A percentile compares a stretch with the other conserved stretches of the same genome.
Evolutionary conservation across 108 stramenopile genomes (phyloP).

Genomic region (Schizochytrium sp.): DNA sequence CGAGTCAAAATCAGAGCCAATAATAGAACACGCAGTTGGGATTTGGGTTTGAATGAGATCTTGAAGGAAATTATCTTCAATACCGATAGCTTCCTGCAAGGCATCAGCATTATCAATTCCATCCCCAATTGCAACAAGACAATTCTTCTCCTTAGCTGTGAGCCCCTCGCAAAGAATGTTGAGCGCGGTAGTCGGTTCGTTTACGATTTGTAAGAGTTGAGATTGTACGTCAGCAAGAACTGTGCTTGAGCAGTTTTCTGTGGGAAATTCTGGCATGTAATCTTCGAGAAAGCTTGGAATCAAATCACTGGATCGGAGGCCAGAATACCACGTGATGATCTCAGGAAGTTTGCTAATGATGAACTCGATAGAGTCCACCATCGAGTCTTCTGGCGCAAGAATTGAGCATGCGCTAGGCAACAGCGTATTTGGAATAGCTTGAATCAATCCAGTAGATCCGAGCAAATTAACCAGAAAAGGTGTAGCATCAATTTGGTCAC

Average conservation of each 20-base stretch:
- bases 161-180: not conserved
- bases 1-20: slow-evolving; percentile 6
- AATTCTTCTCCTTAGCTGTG: not conserved
- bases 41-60: not conserved
- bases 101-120: slow-evolving; percentile 36
- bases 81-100: not conserved
- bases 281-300: not conserved
- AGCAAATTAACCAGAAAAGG: not conserved
- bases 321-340: slow-evolving; percentile 3
- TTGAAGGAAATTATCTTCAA: not conserved
- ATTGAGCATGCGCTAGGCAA: slow-evolving; percentile 15
- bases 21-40: not conserved
- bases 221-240: not conserved
- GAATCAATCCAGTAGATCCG: not conserved
- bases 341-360: slow-evolving; percentile 14
- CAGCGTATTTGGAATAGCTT: slow-evolving; percentile 18
- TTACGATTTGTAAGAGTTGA: not conserved
- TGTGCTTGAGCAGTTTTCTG: not conserved
- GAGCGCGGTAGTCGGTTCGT: not conserved
- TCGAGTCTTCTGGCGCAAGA: not conserved
- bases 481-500: not conserved
- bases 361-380: not conserved
- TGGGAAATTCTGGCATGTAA: slow-evolving; percentile 13
- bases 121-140: slow-evolving; percentile 53
- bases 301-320: not conserved